Evolutionary conservation across 129 eudicot genomes (phyloP), one percentile per base, ranked within the genome.

Genomic region (Tagetes erecta): DNA sequence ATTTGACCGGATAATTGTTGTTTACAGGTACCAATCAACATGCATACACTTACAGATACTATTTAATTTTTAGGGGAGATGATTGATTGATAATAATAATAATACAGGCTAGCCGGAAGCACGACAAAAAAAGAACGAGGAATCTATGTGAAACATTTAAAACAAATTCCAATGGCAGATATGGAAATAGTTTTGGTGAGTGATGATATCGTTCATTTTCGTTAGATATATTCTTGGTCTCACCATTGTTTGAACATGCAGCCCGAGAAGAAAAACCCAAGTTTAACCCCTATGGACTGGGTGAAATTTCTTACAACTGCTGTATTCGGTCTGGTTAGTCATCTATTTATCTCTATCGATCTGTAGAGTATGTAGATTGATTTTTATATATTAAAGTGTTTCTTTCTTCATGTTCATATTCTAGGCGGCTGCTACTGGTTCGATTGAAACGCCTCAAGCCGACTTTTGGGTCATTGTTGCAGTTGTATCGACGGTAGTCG

Each of bases 231-330:
- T 20, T 20, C 27, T 20, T 20, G 27, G 27, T 20, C 27, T 20
- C 27, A 20, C 27, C 27, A 20, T 20, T 20, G 27, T 20, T 20
- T 20, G 27, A 20, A 20, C 27, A 20, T 20, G 27, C 81, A 93
- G 98, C 98, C 98, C 1, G 98, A 93, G 83, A 93, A 93, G 87
- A 90, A 87, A 80, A 93, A 88, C 76, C 98, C 98, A 33, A 87
- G 96, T 86, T 77, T 93, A 74, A 93, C 98, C 37, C 98, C 98
- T 1, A 88, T 88, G 95, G 98, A 90, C 49, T 94, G 97, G 97
- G 97, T 94, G 69, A 90, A 89, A 84, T 94, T 94, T 56, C 84
- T 94, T 64, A 44, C 63, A 6, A 88, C 98, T 64, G 97, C 93
- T 53, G 46, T 86, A 37, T 87, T 94, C 72, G 98, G 98, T 44